Conservation (phyloP, 1,284 basidiomycete genomes). For the Ceratobasidium sp. region DNA sequence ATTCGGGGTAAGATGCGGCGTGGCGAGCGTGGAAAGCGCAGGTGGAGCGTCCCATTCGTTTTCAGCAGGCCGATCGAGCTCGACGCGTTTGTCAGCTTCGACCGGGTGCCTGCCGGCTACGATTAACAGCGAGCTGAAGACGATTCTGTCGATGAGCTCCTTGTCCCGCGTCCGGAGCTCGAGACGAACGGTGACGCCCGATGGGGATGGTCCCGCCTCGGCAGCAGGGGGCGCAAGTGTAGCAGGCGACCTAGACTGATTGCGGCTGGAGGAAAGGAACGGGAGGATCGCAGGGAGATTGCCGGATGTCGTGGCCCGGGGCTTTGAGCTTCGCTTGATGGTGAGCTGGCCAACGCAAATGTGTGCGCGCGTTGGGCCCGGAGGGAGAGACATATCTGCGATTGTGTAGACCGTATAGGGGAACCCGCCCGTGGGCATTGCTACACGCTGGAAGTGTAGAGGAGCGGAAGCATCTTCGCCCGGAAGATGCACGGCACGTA, state of each 20-base stretch:
- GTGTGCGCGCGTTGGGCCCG: slow-evolving; percentile 35
- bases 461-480: not conserved
- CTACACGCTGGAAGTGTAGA: slow-evolving; percentile 33
- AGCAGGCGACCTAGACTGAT: not conserved
- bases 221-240: not conserved
- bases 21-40: slow-evolving; percentile 36
- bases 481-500: slow-evolving; percentile 26
- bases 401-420: slow-evolving; percentile 42
- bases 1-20: slow-evolving; percentile 28
- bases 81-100: slow-evolving; percentile 38
- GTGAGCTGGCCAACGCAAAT: slow-evolving; percentile 41
- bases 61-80: slow-evolving; percentile 20
- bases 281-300: slow-evolving; percentile 13
- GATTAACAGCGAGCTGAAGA: slow-evolving; percentile 27
- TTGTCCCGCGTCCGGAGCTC: slow-evolving; percentile 39
- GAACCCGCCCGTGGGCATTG: slow-evolving; percentile 35
- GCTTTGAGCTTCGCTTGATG: slow-evolving; percentile 12
- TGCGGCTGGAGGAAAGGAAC: slow-evolving; percentile 4
- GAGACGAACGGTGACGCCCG: slow-evolving; percentile 11
- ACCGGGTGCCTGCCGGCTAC: slow-evolving; percentile 29
- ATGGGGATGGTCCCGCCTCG: not conserved
- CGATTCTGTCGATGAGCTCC: slow-evolving; percentile 38
- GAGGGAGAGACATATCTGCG: slow-evolving; percentile 24
- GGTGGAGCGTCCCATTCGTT: slow-evolving; percentile 42
- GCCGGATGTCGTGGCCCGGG: not conserved